These are phyloP conservation scores for Volvox carteri DNA, from an alignment of 163 green algal genomes.

Conservation along the genomic window DNA sequence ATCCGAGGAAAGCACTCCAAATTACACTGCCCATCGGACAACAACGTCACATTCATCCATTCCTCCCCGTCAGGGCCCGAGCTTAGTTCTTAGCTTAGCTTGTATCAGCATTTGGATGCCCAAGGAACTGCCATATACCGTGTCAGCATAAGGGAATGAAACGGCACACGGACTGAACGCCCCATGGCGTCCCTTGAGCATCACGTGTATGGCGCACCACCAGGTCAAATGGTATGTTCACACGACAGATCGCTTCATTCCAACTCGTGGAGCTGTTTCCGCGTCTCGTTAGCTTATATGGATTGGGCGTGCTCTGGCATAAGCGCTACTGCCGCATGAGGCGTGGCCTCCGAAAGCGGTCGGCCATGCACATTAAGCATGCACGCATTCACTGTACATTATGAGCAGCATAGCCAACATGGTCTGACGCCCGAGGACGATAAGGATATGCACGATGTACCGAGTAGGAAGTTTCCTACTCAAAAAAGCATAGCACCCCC, in stretches of 20 bases:
- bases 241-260: not conserved
- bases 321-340: not conserved
- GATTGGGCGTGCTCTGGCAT: not conserved
- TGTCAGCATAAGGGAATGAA: not conserved
- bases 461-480: not conserved
- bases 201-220: not conserved
- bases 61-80: not conserved
- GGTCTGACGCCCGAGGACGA: not conserved
- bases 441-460: not conserved
- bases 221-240: not conserved
- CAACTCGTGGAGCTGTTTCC: not conserved
- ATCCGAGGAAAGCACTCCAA: not conserved
- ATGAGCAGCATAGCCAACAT: not conserved
- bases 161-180: not conserved
- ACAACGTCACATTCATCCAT: not conserved
- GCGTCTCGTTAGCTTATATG: not conserved
- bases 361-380: not conserved
- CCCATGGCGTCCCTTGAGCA: constrained; percentile 23
- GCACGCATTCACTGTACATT: constrained; percentile 20
- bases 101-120: not conserved
- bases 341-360: not conserved
- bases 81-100: not conserved
- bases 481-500: not conserved
- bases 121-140: constrained; percentile 22
- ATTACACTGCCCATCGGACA: constrained; percentile 5